Evolutionary conservation across 202 grass and related monocot genomes (phyloP), one percentile per base, ranked within the genome.

Genomic region (Setaria viridis): DNA sequence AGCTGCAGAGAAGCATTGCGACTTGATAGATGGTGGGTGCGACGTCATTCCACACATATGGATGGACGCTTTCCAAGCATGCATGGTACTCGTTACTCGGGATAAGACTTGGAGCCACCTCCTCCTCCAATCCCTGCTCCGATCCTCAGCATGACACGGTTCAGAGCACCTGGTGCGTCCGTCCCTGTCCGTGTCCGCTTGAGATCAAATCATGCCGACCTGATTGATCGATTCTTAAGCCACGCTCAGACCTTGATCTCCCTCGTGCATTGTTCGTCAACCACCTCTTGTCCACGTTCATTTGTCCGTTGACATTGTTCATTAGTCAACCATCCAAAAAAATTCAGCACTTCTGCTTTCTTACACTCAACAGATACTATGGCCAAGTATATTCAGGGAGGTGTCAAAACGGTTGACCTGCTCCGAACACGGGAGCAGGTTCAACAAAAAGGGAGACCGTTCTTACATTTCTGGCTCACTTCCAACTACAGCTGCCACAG

Each of bases 361-460:
- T 62, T 11, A 7, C 29, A 42, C 58, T 29, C 25, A 42, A 48
- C 13, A 16, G 67, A 66, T 48, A 57, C 46, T 41, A 41, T 41
- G 64, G 71, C 16, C 59, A 19, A 77, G 70, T 62, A 87, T 62
- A 1, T 11, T 46, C 43, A 1, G 4, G 32, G 45, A 42, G 4
- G n/a, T 75, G 42, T n/a, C 42, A 75, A 60, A 80, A 55, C 63
- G 74, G 84, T 64, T 87, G 89, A 84, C 76, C 85, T 48, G 41
- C 80, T 90, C 33, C 67, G 69, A 34, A 2, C 59, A 1, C 39
- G 21, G 33, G 17, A 80, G 84, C 60, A 30, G 60, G 80, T 84
- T 63, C 69, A 90, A 90, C 75, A 17, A 41, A 80, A 87, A 80
- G 69, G 62, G 50, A 66, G 78, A 50, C 47, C 72, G 5, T 43